Evolutionary conservation across 306 rosid genomes (phyloP).

Genomic region (Cucurbita maxima): DNA sequence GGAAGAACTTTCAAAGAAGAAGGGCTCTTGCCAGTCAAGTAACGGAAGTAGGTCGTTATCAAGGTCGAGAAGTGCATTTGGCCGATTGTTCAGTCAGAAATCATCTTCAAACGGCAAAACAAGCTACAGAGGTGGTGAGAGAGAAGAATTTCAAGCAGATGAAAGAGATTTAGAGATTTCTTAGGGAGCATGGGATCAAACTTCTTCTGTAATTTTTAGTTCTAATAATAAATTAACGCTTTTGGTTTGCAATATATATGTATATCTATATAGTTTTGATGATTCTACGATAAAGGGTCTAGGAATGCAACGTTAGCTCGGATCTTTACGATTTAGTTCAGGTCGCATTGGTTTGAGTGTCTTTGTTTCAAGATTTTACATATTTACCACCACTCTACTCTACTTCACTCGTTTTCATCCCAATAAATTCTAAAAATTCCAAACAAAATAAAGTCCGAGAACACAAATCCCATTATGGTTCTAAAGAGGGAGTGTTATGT

Average conservation of each 20-base stretch:
- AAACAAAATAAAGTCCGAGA: too few species aligned
- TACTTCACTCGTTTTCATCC: too few species aligned
- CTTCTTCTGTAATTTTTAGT: neutral
- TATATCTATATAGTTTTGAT: conserved; percentile 24
- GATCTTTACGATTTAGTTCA: too few species aligned
- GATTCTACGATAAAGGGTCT: conserved; percentile 54
- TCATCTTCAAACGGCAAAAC: conserved; percentile 45
- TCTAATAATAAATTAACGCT: neutral
- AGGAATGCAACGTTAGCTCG: conserved; percentile 27
- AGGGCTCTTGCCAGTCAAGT: conserved; percentile 3
- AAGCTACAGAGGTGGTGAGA: conserved; percentile 26
- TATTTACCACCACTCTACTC: too few species aligned
- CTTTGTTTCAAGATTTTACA: too few species aligned
- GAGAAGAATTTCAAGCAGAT: conserved; percentile 30
- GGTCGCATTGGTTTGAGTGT: too few species aligned
- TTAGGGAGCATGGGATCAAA: neutral
- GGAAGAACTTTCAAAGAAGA: conserved; percentile 37
- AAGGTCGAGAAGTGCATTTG: conserved; percentile 82
- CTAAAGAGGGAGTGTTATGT: too few species aligned
- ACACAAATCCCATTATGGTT: too few species aligned
- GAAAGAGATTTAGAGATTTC: conserved; percentile 32
- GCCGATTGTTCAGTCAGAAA: conserved; percentile 34
- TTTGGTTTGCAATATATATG: neutral
- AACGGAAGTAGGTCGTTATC: conserved; percentile 12
- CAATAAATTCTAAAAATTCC: too few species aligned